Conservation (phyloP, 2,329 filamentous ascomycete genomes). For the Huntiella savannae region DNA sequence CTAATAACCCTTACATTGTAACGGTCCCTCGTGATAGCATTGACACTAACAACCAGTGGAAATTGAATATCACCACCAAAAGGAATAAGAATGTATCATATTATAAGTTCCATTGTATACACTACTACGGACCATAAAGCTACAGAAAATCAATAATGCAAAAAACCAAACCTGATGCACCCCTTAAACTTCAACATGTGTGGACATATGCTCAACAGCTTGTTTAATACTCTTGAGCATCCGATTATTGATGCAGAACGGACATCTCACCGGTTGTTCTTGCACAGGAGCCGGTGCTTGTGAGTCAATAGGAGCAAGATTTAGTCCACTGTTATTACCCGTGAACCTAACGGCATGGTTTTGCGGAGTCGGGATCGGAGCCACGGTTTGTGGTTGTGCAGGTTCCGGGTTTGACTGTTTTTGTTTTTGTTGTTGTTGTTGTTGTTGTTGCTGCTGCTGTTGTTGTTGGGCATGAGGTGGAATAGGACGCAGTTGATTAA, state of each 20-base stretch:
- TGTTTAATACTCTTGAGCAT: constrained; percentile 43
- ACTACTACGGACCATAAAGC: too few relatives aligned
- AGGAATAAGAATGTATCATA: too few relatives aligned
- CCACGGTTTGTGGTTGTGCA: not conserved
- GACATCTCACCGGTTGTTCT: constrained; percentile 35
- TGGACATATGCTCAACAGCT: constrained; percentile 42
- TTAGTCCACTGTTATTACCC: constrained; percentile 18
- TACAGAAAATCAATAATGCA: not conserved
- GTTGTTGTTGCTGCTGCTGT: not conserved
- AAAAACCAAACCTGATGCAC: not conserved
- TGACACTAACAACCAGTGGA: too few relatives aligned
- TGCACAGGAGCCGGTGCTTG: constrained; percentile 26
- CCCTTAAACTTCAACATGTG: constrained; percentile 35
- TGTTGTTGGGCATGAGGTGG: not conserved
- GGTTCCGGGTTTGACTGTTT: not conserved
- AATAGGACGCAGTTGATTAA: too few relatives aligned
- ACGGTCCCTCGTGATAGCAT: too few relatives aligned
- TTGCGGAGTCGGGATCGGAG: constrained; percentile 6
- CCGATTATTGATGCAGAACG: constrained; percentile 41
- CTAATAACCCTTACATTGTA: too few relatives aligned
- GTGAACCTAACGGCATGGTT: constrained; percentile 9
- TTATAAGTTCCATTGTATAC: too few relatives aligned
- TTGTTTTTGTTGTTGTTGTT: not conserved
- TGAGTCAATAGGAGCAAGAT: constrained; percentile 35
- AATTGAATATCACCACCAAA: too few relatives aligned